These are phyloP conservation scores for Vicia faba DNA, from an alignment of 306 rosid genomes.

Conservation along the genomic window DNA sequence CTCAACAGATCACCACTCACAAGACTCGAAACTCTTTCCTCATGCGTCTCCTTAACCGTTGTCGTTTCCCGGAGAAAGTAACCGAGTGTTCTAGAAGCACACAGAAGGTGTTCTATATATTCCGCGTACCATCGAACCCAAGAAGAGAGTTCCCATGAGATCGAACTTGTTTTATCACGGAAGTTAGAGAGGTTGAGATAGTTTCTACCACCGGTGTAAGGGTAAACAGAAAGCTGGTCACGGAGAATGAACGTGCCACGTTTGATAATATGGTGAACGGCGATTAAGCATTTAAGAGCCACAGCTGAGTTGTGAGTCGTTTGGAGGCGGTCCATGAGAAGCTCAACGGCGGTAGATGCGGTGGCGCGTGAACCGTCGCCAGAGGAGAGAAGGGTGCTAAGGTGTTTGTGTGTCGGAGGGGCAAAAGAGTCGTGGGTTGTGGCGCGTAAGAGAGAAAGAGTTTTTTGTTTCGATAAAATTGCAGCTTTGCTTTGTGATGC, in stretches of 20 bases:
- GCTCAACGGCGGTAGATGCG: constrained; percentile 55
- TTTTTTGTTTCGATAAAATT: constrained; percentile 41
- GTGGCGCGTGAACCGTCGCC: constrained; percentile 70
- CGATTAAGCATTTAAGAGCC: constrained; percentile 74
- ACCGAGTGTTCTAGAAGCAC: constrained; percentile 11
- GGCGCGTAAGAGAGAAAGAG: constrained; percentile 58
- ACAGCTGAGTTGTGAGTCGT: constrained; percentile 62
- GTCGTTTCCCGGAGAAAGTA: constrained; percentile 39
- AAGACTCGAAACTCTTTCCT: neutral
- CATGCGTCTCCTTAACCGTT: neutral
- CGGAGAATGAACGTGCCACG: constrained; percentile 65
- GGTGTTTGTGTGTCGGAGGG: constrained; percentile 48
- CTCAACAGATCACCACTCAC: constrained; percentile 38
- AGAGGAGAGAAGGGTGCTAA: constrained; percentile 53
- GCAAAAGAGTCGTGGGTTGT: constrained; percentile 60
- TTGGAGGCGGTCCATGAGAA: constrained; percentile 71
- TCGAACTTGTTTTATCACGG: constrained; percentile 49
- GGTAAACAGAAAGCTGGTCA: constrained; percentile 72
- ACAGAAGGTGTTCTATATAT: constrained; percentile 55
- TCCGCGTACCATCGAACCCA: constrained; percentile 75
- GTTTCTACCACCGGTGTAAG: constrained; percentile 66
- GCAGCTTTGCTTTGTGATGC: constrained; percentile 77
- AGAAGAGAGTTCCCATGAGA: constrained; percentile 64
- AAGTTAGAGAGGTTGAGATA: constrained; percentile 79
- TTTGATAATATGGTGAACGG: constrained; percentile 57